Evolutionary conservation across 371 early-diverging fungal species (phyloP), one percentile per base, ranked within the genome.

Genomic region (Syncephalastrum sp.): DNA sequence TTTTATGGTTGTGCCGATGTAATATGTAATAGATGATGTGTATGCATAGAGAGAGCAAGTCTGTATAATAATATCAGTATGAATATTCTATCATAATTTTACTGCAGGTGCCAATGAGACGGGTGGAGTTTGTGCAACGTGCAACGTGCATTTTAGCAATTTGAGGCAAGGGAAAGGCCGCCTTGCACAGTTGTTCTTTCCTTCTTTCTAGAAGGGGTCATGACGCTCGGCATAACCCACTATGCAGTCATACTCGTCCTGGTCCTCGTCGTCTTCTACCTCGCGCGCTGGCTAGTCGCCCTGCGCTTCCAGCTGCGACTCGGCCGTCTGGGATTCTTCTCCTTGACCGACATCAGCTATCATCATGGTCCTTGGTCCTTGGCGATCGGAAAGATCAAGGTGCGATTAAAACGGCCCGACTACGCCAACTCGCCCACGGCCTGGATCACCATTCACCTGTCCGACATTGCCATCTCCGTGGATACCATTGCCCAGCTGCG

Each of bases 321-420:
- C 60, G 68, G 69, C 14, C 65, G 63, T 21, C 53, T 79, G 25
- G 79, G 79, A 3, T 72, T 79, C 56, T 68, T 75, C 45, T 79
- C 79, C 17, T 64, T 79, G 46, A 67, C 54, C 24, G 59, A 67
- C 41, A 65, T 75, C 50, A 67, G 54, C 4, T 79, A 79, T 44
- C 69, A 70, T 56, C 73, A 70, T 38, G 49, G 56, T 25, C 47
- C 53, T 54, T 67, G 65, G 63, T 64, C 69, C 14, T 44, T 75
- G 41, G 52, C 61, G n/a, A 52, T 75, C 24, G 79, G 74, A n/a
- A 75, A 68, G 55, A 57, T 79, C 13, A 79, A 79, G 33, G 25
- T 71, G 23, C 64, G 79, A 27, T 27, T 79, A 23, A 67, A 60
- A 49, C 68, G 61, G 23, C 63, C 67, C 15, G 52, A 58, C 16